Percentiles rank a stretch among this genome's conserved stretches.
Evolutionary conservation across 2,329 filamentous ascomycete genomes (phyloP).

Genomic region (Fusarium euwallaceae): DNA sequence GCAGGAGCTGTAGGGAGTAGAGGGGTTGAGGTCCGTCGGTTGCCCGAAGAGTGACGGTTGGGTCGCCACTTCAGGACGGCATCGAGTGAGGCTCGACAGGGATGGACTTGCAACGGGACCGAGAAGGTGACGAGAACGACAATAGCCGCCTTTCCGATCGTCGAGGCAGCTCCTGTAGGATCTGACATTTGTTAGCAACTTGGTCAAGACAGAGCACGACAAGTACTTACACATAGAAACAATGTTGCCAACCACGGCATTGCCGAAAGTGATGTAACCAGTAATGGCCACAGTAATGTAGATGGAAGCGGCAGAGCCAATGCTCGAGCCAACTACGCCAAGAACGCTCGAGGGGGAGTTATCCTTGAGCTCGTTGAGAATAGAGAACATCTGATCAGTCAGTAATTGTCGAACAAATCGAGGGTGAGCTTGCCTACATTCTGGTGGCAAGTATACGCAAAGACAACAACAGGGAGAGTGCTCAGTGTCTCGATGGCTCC

Average conservation of each 20-base stretch:
- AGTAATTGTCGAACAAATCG: conserved; percentile 1
- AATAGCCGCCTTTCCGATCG: conserved; percentile 94
- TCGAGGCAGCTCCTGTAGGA: conserved; percentile 75
- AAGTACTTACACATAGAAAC: conserved; percentile 83
- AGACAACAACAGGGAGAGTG: conserved; percentile 93
- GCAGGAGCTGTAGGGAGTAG: conserved; percentile 56
- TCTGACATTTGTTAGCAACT: conserved; percentile 48
- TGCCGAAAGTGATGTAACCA: conserved; percentile 95
- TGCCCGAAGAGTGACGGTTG: conserved; percentile 56
- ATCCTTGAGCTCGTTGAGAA: conserved; percentile 92
- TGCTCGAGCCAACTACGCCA: conserved; percentile 83
- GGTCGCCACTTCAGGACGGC: conserved; percentile 95
- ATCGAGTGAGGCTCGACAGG: conserved; percentile 94
- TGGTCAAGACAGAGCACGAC: no score
- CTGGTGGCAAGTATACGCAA: conserved; percentile 99
- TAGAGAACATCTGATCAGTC: conserved; percentile 88
- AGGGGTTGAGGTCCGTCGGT: conserved; percentile 56
- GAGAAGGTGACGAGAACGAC: conserved; percentile 97
- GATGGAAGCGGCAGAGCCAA: conserved; percentile 86
- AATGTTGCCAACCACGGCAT: conserved; percentile 91
- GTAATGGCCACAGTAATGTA: conserved; percentile 95
- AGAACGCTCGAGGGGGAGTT: conserved; percentile 82
- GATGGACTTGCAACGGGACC: conserved; percentile 94
- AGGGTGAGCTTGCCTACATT: conserved; percentile 71
- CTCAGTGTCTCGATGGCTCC: conserved; percentile 84